phyloP scores from a whole-genome alignment of 805 yeast genomes.

The Metschnikowia chrysomelidarum region DNA sequence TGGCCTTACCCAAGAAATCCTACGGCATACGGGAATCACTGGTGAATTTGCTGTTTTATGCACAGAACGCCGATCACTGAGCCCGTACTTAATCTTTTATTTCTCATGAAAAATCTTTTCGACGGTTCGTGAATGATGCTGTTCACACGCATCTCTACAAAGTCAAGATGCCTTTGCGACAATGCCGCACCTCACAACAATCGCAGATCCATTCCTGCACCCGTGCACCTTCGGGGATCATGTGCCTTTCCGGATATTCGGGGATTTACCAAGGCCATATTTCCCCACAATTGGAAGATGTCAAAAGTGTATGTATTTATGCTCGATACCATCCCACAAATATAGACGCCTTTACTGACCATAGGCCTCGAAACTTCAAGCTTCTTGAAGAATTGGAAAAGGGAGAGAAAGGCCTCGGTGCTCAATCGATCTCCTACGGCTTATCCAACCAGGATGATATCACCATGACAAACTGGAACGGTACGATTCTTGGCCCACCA shows the following conservation, averaged over 20 bases:
- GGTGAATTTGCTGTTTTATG: no score
- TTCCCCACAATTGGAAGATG: constrained; percentile 24
- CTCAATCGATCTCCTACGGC: constrained; percentile 96
- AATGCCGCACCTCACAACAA: no score
- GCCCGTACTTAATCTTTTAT: no score
- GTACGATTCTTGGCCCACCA: constrained; percentile 97
- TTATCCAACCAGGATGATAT: constrained; percentile 87
- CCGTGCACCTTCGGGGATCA: constrained; percentile 8
- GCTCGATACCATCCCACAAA: no score
- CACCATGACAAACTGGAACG: constrained; percentile 95
- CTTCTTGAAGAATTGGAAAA: constrained; percentile 94
- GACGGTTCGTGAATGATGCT: no score
- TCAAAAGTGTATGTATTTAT: constrained; percentile 49
- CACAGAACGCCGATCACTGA: no score
- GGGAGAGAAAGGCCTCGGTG: constrained; percentile 96
- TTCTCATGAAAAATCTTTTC: no score
- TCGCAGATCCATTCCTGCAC: constrained; percentile 6
- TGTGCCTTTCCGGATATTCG: not conserved
- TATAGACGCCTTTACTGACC: constrained; percentile 14
- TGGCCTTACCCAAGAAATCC: no score
- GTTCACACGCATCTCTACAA: no score
- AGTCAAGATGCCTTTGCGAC: no score
- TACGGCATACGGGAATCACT: no score
- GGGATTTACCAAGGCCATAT: not conserved
- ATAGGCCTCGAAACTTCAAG: constrained; percentile 88